Base-by-base conservation (phyloP, 164 flowering plant genomes). In the Sedum album region DNA sequence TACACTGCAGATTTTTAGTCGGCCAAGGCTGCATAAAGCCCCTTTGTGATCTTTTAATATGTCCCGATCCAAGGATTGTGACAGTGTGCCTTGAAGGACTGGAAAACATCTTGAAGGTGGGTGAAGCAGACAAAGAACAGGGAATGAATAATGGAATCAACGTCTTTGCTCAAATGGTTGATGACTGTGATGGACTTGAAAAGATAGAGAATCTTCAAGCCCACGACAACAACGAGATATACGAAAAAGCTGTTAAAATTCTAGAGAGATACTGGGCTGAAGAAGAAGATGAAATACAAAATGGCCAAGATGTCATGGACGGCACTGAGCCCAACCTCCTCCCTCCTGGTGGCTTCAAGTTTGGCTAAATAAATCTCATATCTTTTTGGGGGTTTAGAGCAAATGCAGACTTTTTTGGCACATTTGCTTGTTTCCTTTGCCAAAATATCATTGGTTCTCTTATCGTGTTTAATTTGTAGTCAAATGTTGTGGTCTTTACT, bases 1-100 rank as follows among this genome's bases (percentile, higher is more conserved):
- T 35, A 28, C 33, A 1, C 23, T 72, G 73, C 78, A 85, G 93
- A 66, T 84, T 73, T 38, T 73, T 88, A 75, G 90, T 77, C 63
- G 76, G 73, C 69, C 87, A 84, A 73, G 84, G 84, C 44, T 84
- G 90, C 76, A 81, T 88, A 30, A 81, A 82, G 73, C 93, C 93
- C 20, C 82, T 88, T 8, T 88, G 90, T 55, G 88, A 88, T 76
- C 90, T 86, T 72, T 79, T 85, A 18, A 72, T 73, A 33, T 88
- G 89, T 69, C 87, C 90, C 6, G 88, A 88, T 74, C 85, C 93
- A 25, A 77, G 90, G 70, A 83, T 88, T 33, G 87, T 88, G 62
- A 84, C 87, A 2, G 88, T 88, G 18, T 88, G 90, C 76, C 86
- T 88, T 0, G 93, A 88, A 71, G 93, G 93, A 1, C 87, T 88